These are phyloP conservation scores for Blastocystis sp. DNA, from an alignment of 352 stramenopile species.

Conservation along the genomic window DNA sequence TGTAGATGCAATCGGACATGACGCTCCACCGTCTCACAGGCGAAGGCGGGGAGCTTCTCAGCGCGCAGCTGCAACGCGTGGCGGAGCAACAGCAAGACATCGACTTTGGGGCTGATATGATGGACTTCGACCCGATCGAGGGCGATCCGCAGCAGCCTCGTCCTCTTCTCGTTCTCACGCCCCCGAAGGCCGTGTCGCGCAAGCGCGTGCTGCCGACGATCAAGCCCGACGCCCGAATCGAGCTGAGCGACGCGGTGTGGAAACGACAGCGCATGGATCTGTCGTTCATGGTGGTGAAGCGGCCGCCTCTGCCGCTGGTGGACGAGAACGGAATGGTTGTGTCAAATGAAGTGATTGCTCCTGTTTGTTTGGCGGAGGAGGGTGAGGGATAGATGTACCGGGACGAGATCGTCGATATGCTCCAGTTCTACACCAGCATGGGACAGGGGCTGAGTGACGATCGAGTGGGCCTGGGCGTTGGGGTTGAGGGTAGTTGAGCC, in stretches of 20 bases:
- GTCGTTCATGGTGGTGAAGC: background rate
- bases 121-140: constrained; percentile 1
- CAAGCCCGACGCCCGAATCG: constrained; percentile 19
- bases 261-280: constrained; percentile 34
- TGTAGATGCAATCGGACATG: constrained; percentile 7
- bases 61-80: background rate
- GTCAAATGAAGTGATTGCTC: background rate
- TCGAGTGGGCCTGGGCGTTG: background rate
- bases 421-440: background rate
- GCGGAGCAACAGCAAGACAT: constrained; percentile 4
- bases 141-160: background rate
- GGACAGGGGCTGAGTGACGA: background rate
- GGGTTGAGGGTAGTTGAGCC: background rate
- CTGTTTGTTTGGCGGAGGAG: background rate
- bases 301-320: constrained; percentile 29
- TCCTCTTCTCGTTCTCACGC: constrained; percentile 12
- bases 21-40: constrained; percentile 27
- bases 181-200: background rate
- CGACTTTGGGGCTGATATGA: constrained; percentile 24
- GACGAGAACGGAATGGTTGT: background rate
- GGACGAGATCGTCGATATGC: constrained; percentile 6
- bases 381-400: background rate
- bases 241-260: constrained; percentile 6
- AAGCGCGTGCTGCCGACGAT: background rate
- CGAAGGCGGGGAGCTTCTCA: background rate